These are phyloP conservation scores for Macroventuria anomochaeta DNA, from an alignment of 2,329 filamentous ascomycete species.

Conservation along the genomic window DNA sequence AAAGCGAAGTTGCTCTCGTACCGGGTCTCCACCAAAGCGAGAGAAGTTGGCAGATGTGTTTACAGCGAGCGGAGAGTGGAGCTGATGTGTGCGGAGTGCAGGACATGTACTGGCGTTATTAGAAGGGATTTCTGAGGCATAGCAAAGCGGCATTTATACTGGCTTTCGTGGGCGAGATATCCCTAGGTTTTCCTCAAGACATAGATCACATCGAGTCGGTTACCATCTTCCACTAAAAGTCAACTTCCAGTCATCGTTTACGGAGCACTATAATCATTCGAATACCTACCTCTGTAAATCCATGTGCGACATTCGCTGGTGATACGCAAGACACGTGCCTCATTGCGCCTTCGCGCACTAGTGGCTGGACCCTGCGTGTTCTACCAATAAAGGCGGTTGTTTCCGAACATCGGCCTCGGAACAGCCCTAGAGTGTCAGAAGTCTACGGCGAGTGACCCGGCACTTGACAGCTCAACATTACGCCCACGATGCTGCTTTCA, in stretches of 20 bases:
- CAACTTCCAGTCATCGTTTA: too few relatives aligned
- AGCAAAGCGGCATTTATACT: not conserved
- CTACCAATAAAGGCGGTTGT: constrained; percentile 1
- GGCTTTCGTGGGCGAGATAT: not conserved
- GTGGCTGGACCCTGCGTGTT: constrained; percentile 8
- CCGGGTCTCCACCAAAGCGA: constrained; percentile 5
- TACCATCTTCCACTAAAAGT: not conserved
- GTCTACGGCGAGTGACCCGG: constrained; percentile 3
- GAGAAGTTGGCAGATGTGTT: not conserved
- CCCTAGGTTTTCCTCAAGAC: not conserved
- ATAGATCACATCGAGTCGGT: not conserved
- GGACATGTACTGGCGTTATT: not conserved
- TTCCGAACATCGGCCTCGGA: constrained; percentile 13
- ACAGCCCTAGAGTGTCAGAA: not conserved
- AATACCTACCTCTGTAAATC: too few relatives aligned
- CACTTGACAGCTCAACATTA: constrained; percentile 7
- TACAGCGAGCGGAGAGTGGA: not conserved
- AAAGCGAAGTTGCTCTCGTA: constrained; percentile 9
- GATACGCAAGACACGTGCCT: constrained; percentile 4
- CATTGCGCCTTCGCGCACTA: constrained; percentile 9
- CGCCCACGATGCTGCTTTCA: constrained; percentile 4
- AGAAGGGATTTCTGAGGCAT: not conserved
- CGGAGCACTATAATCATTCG: too few relatives aligned
- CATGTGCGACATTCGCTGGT: not conserved
- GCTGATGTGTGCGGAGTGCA: not conserved